phyloP scores from a whole-genome alignment of 208 protist genomes.

The Leishmania aethiopica region DNA sequence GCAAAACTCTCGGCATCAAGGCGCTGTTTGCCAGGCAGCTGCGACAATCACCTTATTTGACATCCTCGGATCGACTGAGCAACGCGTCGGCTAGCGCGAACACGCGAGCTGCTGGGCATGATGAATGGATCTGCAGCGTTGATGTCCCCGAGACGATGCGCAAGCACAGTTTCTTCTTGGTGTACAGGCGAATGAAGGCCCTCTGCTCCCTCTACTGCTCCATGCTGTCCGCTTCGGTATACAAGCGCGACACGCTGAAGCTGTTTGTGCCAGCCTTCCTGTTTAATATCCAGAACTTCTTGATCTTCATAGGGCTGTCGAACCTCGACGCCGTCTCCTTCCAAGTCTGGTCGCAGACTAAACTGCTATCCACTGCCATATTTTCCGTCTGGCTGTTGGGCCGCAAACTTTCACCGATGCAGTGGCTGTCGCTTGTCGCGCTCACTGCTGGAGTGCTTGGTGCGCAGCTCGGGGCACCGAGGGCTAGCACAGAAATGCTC shows the following conservation, averaged over 20 bases:
- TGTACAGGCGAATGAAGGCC: neutral
- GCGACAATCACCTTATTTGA: neutral
- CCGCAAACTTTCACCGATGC: conserved; percentile 50
- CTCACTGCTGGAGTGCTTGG: conserved; percentile 69
- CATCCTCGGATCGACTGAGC: neutral
- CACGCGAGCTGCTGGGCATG: neutral
- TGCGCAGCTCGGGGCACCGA: conserved; percentile 35
- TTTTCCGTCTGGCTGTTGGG: conserved; percentile 76
- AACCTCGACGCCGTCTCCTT: conserved; percentile 77
- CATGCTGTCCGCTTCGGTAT: conserved; percentile 36
- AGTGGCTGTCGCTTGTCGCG: conserved; percentile 67
- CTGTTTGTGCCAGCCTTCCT: conserved; percentile 67
- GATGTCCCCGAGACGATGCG: neutral
- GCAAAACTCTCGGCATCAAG: neutral
- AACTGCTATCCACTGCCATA: conserved; percentile 67
- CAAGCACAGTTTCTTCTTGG: neutral
- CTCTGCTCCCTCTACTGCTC: conserved; percentile 15
- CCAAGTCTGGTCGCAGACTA: conserved; percentile 83
- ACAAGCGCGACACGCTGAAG: conserved; percentile 57
- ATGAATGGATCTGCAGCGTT: neutral
- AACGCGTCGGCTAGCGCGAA: neutral
- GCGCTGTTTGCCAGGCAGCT: neutral
- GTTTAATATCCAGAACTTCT: conserved; percentile 80
- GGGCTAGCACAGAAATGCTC: neutral
- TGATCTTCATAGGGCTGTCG: conserved; percentile 68